A percentile compares a stretch with the other conserved stretches of the same genome.
These are phyloP conservation scores for Sporothrix pallida DNA, from an alignment of 2,329 filamentous ascomycete species.

Conservation along the genomic window DNA sequence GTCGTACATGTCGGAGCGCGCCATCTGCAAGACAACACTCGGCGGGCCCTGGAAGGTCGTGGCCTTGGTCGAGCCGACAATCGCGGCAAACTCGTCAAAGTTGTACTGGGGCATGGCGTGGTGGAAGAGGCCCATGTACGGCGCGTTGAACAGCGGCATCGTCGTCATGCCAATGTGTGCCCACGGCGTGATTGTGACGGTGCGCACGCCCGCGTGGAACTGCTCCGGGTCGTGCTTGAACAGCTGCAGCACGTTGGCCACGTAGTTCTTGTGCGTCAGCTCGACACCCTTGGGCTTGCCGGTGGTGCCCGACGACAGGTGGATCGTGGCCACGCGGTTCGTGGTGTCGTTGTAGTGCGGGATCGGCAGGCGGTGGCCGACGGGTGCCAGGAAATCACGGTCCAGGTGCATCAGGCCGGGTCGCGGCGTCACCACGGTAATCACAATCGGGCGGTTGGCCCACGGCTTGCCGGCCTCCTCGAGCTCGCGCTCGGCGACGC, in stretches of 20 bases:
- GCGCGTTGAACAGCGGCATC: slow-evolving; percentile 51
- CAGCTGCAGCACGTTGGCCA: slow-evolving; percentile 49
- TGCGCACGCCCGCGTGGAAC: slow-evolving; percentile 46
- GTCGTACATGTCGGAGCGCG: slow-evolving; percentile 46
- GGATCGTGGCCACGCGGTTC: slow-evolving; percentile 42
- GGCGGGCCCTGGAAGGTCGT: slow-evolving; percentile 51
- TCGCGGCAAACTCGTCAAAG: slow-evolving; percentile 45
- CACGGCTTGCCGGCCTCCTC: slow-evolving; percentile 43
- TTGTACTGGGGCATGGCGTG: slow-evolving; percentile 52
- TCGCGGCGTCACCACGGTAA: slow-evolving; percentile 45
- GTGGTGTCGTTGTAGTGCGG: slow-evolving; percentile 48
- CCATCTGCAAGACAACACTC: slow-evolving; percentile 48
- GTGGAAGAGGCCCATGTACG: slow-evolving; percentile 52
- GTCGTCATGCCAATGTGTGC: slow-evolving; percentile 54
- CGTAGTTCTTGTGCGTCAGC: slow-evolving; percentile 54
- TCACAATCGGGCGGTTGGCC: slow-evolving; percentile 43
- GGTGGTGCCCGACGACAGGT: slow-evolving; percentile 58
- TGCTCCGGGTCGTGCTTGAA: slow-evolving; percentile 46
- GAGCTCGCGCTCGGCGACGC: slow-evolving; percentile 43
- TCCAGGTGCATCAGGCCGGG: slow-evolving; percentile 43
- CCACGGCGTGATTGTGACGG: slow-evolving; percentile 52
- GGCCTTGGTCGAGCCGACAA: slow-evolving; percentile 47
- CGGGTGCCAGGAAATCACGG: slow-evolving; percentile 44
- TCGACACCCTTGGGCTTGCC: slow-evolving; percentile 56
- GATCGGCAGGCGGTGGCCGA: slow-evolving; percentile 43